Conservation (phyloP, 1,139 yeast genomes). For the Hyphopichia khmerensis region DNA sequence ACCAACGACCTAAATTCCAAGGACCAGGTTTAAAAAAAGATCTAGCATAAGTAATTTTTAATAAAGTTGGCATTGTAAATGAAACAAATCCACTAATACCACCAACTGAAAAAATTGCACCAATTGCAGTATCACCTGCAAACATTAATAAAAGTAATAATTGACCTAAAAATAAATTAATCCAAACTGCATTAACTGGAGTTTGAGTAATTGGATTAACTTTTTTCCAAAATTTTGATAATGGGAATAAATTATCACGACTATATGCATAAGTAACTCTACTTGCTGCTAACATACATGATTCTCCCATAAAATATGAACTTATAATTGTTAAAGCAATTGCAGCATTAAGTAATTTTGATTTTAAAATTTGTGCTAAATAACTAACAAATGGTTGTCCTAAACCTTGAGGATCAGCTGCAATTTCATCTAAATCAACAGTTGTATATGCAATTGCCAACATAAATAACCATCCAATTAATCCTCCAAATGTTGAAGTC, state of each 20-base stretch:
- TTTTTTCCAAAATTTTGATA: constrained; percentile 50
- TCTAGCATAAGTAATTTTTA: constrained; percentile 58
- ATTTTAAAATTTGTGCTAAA: constrained; percentile 50
- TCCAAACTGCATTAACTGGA: constrained; percentile 71
- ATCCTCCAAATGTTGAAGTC: constrained; percentile 63
- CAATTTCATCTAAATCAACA: constrained; percentile 51
- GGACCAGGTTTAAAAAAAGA: constrained; percentile 65
- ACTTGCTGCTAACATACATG: constrained; percentile 71
- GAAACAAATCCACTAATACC: constrained; percentile 74
- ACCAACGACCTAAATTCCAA: constrained; percentile 60
- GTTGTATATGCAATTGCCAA: constrained; percentile 65
- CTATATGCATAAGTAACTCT: constrained; percentile 70
- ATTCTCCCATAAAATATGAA: constrained; percentile 66
- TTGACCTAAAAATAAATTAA: constrained; percentile 58
- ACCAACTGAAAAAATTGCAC: constrained; percentile 75
- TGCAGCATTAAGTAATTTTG: constrained; percentile 49
- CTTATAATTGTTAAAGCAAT: constrained; percentile 60
- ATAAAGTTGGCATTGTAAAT: constrained; percentile 63
- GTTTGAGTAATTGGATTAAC: constrained; percentile 59
- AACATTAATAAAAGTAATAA: constrained; percentile 58
- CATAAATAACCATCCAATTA: constrained; percentile 62
- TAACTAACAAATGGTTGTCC: constrained; percentile 69
- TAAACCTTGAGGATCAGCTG: constrained; percentile 48
- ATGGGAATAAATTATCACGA: constrained; percentile 69
- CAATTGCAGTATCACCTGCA: constrained; percentile 69